A percentile compares a stretch with the other conserved stretches of the same genome.
These are phyloP conservation scores for Plectosphaerella sp. DNA, from an alignment of 2,329 filamentous ascomycete species.

Conservation along the genomic window DNA sequence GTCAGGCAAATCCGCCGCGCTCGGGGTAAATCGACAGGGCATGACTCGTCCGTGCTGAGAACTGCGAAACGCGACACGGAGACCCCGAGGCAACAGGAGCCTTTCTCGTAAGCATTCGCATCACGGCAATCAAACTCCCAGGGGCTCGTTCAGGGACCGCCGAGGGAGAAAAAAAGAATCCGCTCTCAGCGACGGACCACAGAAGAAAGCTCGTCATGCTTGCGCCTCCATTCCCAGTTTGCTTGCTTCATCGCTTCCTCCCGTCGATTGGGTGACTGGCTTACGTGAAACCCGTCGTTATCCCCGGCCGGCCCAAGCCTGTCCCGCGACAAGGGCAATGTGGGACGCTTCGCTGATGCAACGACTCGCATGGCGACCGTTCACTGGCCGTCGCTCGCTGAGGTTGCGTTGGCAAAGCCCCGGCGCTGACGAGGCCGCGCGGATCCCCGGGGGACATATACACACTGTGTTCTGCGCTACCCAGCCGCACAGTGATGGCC, in stretches of 20 bases:
- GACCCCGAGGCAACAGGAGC: background rate
- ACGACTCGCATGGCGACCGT: background rate
- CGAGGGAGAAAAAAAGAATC: too few relatives aligned
- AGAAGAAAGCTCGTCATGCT: too few relatives aligned
- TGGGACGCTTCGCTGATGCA: constrained; percentile 1
- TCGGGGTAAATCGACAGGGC: background rate
- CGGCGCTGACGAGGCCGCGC: constrained; percentile 3
- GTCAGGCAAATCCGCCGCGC: background rate
- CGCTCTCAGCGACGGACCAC: too few relatives aligned
- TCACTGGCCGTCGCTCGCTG: background rate
- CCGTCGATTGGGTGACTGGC: too few relatives aligned
- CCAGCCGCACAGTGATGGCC: background rate
- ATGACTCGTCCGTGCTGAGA: background rate
- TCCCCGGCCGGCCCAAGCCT: background rate
- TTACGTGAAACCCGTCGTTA: background rate
- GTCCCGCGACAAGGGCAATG: background rate
- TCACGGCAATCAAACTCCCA: too few relatives aligned
- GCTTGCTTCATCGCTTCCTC: too few relatives aligned
- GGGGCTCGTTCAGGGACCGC: too few relatives aligned
- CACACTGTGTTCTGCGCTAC: background rate
- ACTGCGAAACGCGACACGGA: background rate
- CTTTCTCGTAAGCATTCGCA: background rate
- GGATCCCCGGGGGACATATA: constrained; percentile 2
- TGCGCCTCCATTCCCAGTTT: too few relatives aligned
- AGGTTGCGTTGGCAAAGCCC: constrained; percentile 1